Evolutionary conservation across 208 protist species (phyloP).

Genomic region (Crithidia acanthocephali): DNA sequence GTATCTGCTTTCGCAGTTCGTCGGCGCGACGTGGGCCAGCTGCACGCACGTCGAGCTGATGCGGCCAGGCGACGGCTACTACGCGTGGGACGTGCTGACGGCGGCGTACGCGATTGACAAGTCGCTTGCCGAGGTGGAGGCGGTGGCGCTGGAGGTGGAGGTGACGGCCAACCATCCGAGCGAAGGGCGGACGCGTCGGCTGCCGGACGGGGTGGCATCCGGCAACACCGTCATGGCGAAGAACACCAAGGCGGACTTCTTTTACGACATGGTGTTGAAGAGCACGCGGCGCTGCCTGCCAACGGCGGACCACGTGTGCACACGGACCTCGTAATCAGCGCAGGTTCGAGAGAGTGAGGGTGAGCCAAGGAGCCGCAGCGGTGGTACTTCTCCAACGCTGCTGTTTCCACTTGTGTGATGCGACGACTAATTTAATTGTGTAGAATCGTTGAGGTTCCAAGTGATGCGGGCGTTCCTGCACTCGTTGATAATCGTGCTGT

Average conservation of each 20-base stretch:
- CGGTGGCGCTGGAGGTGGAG: slow-evolving; percentile 62
- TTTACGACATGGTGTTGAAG: slow-evolving; percentile 66
- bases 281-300: slow-evolving; percentile 47
- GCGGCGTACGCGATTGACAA: slow-evolving; percentile 78
- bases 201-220: not conserved
- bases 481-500: not conserved
- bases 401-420: too few species aligned
- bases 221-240: slow-evolving; percentile 53
- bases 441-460: too few species aligned
- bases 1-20: slow-evolving; percentile 85
- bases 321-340: not conserved
- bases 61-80: slow-evolving; percentile 78
- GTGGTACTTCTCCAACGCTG: too few species aligned
- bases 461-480: too few species aligned
- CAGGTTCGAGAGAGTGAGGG: too few species aligned
- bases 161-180: slow-evolving; percentile 36
- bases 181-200: slow-evolving; percentile 61
- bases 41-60: slow-evolving; percentile 78
- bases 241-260: slow-evolving; percentile 60
- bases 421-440: too few species aligned
- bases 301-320: slow-evolving; percentile 7
- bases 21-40: slow-evolving; percentile 79
- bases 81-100: slow-evolving; percentile 90
- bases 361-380: too few species aligned
- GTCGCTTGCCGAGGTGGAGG: slow-evolving; percentile 49